Evolutionary conservation across 805 yeast genomes (phyloP).

Genomic region (Saturnispora quitensis): DNA sequence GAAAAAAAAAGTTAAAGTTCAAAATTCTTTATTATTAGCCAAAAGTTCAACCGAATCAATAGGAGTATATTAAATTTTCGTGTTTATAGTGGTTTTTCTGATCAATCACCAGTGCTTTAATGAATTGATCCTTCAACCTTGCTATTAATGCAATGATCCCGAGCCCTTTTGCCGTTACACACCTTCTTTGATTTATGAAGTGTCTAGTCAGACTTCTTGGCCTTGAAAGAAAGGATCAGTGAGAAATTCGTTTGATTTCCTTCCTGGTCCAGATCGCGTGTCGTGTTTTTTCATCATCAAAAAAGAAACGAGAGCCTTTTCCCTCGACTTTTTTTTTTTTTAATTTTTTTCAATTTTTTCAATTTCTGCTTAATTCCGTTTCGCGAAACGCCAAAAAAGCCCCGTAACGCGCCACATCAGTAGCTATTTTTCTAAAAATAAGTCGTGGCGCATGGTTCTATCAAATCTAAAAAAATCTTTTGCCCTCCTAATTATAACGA

Average conservation of each 20-base stretch:
- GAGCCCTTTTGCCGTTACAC: neutral
- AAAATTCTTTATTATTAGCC: neutral
- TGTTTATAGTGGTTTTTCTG: neutral
- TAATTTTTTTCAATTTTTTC: too few relatives aligned
- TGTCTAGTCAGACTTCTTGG: constrained; percentile 5
- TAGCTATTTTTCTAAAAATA: neutral
- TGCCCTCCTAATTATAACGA: neutral
- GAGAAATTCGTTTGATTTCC: neutral
- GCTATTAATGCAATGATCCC: neutral
- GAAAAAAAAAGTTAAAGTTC: neutral
- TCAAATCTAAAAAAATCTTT: neutral
- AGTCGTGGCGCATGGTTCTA: neutral
- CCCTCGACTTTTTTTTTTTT: neutral
- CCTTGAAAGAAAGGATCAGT: neutral
- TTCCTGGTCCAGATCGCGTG: neutral
- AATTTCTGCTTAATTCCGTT: neutral
- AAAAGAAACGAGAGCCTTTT: neutral
- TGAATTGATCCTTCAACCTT: neutral
- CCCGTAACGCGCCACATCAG: neutral
- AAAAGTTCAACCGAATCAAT: neutral
- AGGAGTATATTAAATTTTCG: neutral
- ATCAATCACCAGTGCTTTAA: neutral
- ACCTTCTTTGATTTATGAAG: neutral
- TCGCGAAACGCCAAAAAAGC: neutral
- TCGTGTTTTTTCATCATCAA: neutral